Evolutionary conservation across 768 basidiomycete species (phyloP), one percentile per base, ranked within the genome.

Genomic region (Epithele typhae): DNA sequence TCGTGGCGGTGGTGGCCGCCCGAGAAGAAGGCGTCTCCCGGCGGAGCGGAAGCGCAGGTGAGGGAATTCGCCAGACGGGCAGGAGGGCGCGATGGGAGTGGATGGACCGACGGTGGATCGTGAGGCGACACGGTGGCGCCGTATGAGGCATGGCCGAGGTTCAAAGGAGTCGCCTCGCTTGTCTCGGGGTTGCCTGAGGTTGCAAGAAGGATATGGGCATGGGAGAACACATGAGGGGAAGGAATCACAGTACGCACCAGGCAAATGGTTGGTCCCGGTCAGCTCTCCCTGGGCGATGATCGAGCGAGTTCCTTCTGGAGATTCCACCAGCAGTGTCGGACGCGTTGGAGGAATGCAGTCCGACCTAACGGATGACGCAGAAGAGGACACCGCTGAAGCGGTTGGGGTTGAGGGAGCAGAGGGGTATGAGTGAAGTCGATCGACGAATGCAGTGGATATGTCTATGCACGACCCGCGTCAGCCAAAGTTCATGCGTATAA

Each of bases 401-500:
- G 58, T 48, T 5, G 62, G 65, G 19, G 61, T 61, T 17, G 62
- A 53, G 0, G 61, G 62, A 14, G 54, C 45, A 33, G 84, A 85
- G 1, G 76, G 65, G 45, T 79, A 76, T 2, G 79, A 77, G 1
- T 87, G 81, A 0, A 91, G 73, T 43, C 71, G 73, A 44, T 89
- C 81, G 11, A 89, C 89, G 54, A 80, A 89, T 3, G 83, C 75
- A 0, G 84, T 87, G 17, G 87, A 89, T 37, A 79, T 63, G 57
- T 87, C 89, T 91, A 36, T n/a, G 35, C 6, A 36, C 35, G 18
- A 19, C 8, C 27, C 8, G 8, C 27, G 27, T 30, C 14, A 30
- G 15, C 21, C 37, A 25, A 14, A 50, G 17, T 18, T 46, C 24
- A 38, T 54, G 48, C 12, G 45, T 25, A 25, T 27, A 23, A 40